Evolutionary conservation across 495 filamentous ascomycete genomes (phyloP), one percentile per base, ranked within the genome.

Genomic region (Neurospora tetrasperma): DNA sequence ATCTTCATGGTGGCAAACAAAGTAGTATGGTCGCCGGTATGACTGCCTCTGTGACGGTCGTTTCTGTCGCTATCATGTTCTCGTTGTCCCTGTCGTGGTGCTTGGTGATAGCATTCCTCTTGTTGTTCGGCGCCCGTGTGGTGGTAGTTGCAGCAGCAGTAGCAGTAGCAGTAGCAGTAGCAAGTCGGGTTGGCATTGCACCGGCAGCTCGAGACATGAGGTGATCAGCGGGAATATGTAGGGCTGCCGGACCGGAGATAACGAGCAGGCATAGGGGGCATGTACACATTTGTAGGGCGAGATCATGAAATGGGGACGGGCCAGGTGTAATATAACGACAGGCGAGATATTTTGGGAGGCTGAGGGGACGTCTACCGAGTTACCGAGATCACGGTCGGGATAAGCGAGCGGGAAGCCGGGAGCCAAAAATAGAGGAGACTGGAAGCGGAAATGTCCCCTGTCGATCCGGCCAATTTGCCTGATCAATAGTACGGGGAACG

Each of bases 1-100:
- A 46, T 66, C 54, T 66, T 66, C 54, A 66, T 66, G 54, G 54
- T 66, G 54, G 54, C 54, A 66, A 35, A 38, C 27, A 66, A 66
- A 66, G 54, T 66, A 66, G 54, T 66, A 66, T 66, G 54, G 54
- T 66, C 54, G 54, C 54, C 54, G 54, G 54, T 66, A 66, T 66
- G 54, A 66, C 54, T 66, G 54, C 54, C 27, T 66, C 54, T 66
- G 16, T 66, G 3, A 66, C 14, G 27, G 54, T 66, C 3, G 14
- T 66, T 66, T 5, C 54, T 18, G 54, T 66, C 54, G 23, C 54
- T 66, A 66, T 66, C 54, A 66, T 66, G 54, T 35, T 66, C 16
- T 66, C 54, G 54, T 66, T 66, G 27, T 66, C 14, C 27, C 9
- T 35, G 54, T 35, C 27, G 54, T 31, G 54, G 54, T 31, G 54